Evolutionary conservation across 768 basidiomycete species (phyloP), one percentile per base, ranked within the genome.

Genomic region (Psilocybe subaeruginosa): DNA sequence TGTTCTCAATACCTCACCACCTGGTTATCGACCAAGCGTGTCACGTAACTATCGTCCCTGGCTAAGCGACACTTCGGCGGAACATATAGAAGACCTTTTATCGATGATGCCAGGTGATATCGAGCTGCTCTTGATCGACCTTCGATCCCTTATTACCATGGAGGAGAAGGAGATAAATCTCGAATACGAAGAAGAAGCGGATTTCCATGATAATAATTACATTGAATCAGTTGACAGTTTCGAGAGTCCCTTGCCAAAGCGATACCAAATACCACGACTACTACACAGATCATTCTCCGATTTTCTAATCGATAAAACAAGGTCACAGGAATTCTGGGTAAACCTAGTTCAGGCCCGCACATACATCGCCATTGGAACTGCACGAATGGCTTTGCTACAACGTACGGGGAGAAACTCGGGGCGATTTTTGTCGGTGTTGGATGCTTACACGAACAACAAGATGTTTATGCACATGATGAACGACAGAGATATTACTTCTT

Each of bases 281-380:
- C 31, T 57, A 16, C 56, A 57, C 14, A 47, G 30, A 8, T 56
- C 45, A 9, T 35, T 57, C 41, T 57, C 23, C 14, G 46, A 57
- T 33, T 57, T 57, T 27, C 30, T 57, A 3, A 3, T 47, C n/a
- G 41, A 35, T 17, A 31, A 16, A 11, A 14, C 39, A 45, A 52
- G 43, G 41, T 56, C 61, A 1, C 23, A 54, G 7, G 53, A 54
- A 19, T 54, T 39, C 23, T 41, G 33, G 33, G 11, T 35, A 1
- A 0, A 35, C 33, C 33, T 35, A 35, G 7, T 2, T 11, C 6
- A 35, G 11, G 33, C 33, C 11, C 33, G 33, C 11, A 11, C 0
- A 7, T 7, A 11, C 33, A 35, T 11, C 11, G 33, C 33, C 6
- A 35, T 35, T 35, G 33, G 33, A 35, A 35, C 11, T 11, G 33